Evolutionary conservation across 2,329 filamentous ascomycete species (phyloP).

Genomic region (Ceratocystis colombiana): DNA sequence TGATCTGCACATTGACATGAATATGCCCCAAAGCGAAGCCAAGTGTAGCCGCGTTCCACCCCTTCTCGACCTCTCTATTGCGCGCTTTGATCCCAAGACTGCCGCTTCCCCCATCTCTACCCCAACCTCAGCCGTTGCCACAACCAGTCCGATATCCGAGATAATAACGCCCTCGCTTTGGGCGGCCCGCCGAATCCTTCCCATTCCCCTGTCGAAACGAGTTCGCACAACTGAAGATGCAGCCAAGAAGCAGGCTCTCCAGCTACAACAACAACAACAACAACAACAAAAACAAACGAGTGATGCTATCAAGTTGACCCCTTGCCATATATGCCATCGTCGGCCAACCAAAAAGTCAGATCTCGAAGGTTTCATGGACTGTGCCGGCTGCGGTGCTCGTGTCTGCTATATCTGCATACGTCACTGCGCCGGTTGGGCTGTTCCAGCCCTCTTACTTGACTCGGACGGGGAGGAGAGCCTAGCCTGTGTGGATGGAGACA

Average conservation of each 20-base stretch:
- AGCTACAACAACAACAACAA: constrained; percentile 23
- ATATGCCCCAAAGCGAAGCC: not conserved
- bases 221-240: not conserved
- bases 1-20: not conserved
- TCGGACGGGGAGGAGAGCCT: constrained; percentile 1
- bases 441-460: not conserved
- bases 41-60: not conserved
- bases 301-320: constrained; percentile 33
- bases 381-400: constrained; percentile 49
- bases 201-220: constrained; percentile 11
- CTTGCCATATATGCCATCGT: constrained; percentile 59
- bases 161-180: not conserved
- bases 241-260: constrained; percentile 1
- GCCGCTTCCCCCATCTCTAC: not conserved
- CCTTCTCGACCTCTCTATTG: constrained; percentile 1
- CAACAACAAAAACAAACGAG: constrained; percentile 24
- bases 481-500: not conserved
- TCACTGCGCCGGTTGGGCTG: constrained; percentile 46
- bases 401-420: constrained; percentile 62
- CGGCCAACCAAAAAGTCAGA: constrained; percentile 55
- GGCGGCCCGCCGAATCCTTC: constrained; percentile 16
- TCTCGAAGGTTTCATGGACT: constrained; percentile 56
- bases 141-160: not conserved
- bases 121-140: not conserved
- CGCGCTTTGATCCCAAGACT: not conserved